Evolutionary conservation across 2,329 filamentous ascomycete species (phyloP), one percentile per base, ranked within the genome.

Genomic region (Colletotrichum sp.): DNA sequence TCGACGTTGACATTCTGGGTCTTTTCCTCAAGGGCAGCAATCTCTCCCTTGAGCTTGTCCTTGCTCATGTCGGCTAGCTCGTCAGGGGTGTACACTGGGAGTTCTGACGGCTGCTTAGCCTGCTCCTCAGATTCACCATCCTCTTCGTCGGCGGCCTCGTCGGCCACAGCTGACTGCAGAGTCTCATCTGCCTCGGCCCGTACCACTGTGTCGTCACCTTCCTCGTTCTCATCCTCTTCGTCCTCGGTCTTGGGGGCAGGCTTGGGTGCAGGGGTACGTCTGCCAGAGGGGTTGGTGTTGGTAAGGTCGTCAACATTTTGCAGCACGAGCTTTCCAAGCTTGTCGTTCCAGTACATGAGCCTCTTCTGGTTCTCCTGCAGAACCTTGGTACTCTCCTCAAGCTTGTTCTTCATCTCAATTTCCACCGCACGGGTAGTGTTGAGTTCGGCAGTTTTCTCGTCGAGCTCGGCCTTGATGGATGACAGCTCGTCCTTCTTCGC

Each of bases 321-420:
- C 48, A 99, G 87, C 5, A 90, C 86, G 30, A 99, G 91, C 87
- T 98, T 99, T 68, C 90, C 89, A 10, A 98, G 88, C 87, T 99
- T 98, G 76, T 98, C 95, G 71, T 96, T 89, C 96, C 96, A 99
- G 86, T 98, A 95, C 48, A 90, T 90, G 55, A 94, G 90, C 75
- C 94, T 93, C 85, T 95, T 96, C 83, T 98, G 93, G 84, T 98
- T 98, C 82, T 99, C 96, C 0, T 87, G 85, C 16, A 99, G 90
- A 12, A 93, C 92, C 86, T 99, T 99, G 79, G 98, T 94, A 83
- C 96, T 97, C 82, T 99, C 96, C 82, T 99, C 97, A 2, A 99
- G 93, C 86, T 98, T 98, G 86, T 99, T 99, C 78, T 95, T 94
- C 96, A 99, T 98, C 85, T 99, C 97, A 77, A 99, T 98, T 84